phyloP scores from a whole-genome alignment of 192 early-diverging fungal genomes.

The Powellomyces hirtus region DNA sequence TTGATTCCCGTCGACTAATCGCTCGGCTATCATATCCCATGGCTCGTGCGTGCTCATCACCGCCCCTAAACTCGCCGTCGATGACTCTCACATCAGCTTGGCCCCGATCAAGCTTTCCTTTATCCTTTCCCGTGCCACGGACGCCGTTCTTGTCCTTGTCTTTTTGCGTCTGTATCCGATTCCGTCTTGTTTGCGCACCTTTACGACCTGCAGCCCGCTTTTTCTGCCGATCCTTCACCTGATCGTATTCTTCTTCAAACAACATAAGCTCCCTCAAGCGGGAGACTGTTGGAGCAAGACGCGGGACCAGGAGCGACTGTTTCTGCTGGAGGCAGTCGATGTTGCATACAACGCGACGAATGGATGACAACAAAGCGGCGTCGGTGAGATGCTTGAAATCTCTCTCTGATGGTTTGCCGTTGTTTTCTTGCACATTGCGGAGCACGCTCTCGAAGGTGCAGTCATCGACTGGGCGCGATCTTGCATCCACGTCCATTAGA shows the following conservation, averaged over 20 bases:
- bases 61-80: not conserved
- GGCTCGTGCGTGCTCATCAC: not conserved
- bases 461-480: not conserved
- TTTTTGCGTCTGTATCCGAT: slow-evolving; percentile 14
- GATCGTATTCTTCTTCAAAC: slow-evolving; percentile 27
- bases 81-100: not conserved
- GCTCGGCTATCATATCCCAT: not conserved
- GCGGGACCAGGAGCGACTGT: not conserved
- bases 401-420: no score
- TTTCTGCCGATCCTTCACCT: slow-evolving; percentile 22
- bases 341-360: not conserved
- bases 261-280: slow-evolving; percentile 9
- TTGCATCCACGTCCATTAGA: not conserved
- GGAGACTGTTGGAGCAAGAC: slow-evolving; percentile 1
- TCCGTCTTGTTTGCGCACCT: slow-evolving; percentile 10
- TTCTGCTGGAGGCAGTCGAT: not conserved
- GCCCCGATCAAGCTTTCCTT: not conserved
- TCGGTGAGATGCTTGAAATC: not conserved
- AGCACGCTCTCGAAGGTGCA: not conserved
- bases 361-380: not conserved
- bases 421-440: not conserved
- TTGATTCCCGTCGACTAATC: not conserved
- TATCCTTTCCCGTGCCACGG: not conserved
- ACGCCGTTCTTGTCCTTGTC: not conserved
- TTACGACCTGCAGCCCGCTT: slow-evolving; percentile 19